Evolutionary conservation across 106 monocot genomes (phyloP).

Genomic region (Alisma plantagoaquatica): DNA sequence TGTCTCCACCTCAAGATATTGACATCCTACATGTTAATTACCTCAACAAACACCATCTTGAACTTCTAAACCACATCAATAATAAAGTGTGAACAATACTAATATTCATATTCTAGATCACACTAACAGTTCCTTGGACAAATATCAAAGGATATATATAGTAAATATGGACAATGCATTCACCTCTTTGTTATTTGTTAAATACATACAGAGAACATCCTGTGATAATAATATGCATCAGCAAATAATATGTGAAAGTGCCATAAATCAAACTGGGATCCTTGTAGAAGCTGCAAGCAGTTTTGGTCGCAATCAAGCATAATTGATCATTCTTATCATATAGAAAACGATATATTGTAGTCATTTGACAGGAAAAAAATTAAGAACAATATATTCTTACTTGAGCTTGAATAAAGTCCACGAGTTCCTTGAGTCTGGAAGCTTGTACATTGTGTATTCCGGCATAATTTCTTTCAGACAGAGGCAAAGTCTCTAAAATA

Average conservation of each 20-base stretch:
- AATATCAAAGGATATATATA: too few relatives aligned
- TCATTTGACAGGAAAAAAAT: not conserved
- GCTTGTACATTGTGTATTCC: constrained; percentile 88
- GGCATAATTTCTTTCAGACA: constrained; percentile 44
- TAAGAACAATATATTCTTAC: constrained; percentile 16
- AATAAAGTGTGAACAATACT: too few relatives aligned
- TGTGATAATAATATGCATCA: not conserved
- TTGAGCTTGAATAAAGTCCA: constrained; percentile 82
- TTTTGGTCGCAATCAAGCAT: not conserved
- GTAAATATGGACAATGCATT: too few relatives aligned
- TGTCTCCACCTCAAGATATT: too few relatives aligned
- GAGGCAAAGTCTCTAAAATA: constrained; percentile 72
- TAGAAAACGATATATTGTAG: not conserved
- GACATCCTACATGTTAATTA: too few relatives aligned
- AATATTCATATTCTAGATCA: too few relatives aligned
- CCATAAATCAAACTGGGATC: too few relatives aligned
- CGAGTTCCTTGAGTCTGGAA: constrained; percentile 77
- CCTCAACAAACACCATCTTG: too few relatives aligned
- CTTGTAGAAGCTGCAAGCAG: too few relatives aligned
- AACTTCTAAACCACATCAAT: too few relatives aligned
- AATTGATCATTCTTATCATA: not conserved
- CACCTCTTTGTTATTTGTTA: too few relatives aligned
- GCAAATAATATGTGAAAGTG: not conserved
- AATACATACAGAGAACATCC: not conserved
- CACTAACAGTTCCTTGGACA: too few relatives aligned